Evolutionary conservation across 352 stramenopile genomes (phyloP), one percentile per base, ranked within the genome.

Genomic region (Phytophthora brassicae): DNA sequence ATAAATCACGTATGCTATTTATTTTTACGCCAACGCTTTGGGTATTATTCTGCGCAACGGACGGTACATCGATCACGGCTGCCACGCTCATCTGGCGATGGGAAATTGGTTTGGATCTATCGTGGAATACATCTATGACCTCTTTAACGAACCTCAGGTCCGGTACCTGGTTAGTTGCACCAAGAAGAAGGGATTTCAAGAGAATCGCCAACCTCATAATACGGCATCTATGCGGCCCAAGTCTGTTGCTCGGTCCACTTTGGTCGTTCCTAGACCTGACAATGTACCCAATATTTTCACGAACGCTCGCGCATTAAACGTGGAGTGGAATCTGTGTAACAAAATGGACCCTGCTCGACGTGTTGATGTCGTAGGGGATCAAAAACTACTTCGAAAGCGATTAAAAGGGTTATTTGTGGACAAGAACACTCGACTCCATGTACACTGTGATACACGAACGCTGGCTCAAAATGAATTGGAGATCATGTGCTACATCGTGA

Each of bases 321-420:
- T 82, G 6, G 74, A 87, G 48, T 88, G 75, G 80, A 89, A 89
- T 61, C 29, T 87, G 20, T 89, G 80, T 47, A 64, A 78, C 22
- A 80, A 73, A 33, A 71, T 84, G 52, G 80, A 89, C 38, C 75
- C 77, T 39, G 74, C 73, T 4, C 60, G 77, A 16, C 68, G 73
- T 6, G 77, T 89, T 16, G 74, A 86, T 49, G 77, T 89, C 13
- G 77, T 89, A 0, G 56, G 65, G 2, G 75, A 86, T 52, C 39
- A 70, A 5, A 86, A 86, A 57, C 56, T 84, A 0, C 69, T 84
- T 60, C 71, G 74, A 23, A 84, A 81, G 54, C 65, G 67, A 6
- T 33, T 69, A 13, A 79, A 78, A 33, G 71, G 76, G n/a, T 54
- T 84, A 1, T 75, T 86, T 14, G 77, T 89, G 6, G 77, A 86